phyloP scores from a whole-genome alignment of 345 rosid genomes.

The Capsella bursapastoris region DNA sequence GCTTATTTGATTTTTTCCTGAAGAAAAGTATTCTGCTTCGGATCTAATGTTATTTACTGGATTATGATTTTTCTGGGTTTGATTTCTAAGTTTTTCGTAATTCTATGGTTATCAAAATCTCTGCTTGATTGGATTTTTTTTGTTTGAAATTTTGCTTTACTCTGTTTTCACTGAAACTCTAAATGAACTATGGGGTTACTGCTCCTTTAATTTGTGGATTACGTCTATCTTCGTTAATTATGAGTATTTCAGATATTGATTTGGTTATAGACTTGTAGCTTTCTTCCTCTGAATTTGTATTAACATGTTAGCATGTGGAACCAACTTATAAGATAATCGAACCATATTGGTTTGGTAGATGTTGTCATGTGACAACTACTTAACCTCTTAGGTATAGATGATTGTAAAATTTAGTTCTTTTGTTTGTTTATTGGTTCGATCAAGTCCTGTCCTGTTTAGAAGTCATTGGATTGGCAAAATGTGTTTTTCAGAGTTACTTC shows the following conservation, averaged over 20 bases:
- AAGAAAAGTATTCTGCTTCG: slow-evolving; percentile 19
- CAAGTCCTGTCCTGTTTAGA: neutral
- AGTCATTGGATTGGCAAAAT: neutral
- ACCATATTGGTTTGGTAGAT: neutral
- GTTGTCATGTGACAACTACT: neutral
- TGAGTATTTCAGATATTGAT: neutral
- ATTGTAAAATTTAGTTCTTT: neutral
- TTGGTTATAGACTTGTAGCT: neutral
- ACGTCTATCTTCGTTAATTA: neutral
- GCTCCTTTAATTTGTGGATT: neutral
- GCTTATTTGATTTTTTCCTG: neutral
- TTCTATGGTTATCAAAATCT: neutral
- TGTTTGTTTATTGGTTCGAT: neutral
- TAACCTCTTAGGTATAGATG: neutral
- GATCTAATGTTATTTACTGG: neutral
- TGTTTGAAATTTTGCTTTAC: neutral
- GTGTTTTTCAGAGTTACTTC: neutral
- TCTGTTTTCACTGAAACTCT: neutral
- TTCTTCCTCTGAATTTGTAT: neutral
- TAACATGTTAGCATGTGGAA: neutral
- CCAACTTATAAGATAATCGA: neutral
- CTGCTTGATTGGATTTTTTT: neutral
- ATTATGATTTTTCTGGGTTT: slow-evolving; percentile 3
- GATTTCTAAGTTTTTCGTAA: neutral
- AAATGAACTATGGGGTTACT: neutral